Conservation (phyloP, 805 yeast genomes). For the Metschnikowia koreensis region DNA sequence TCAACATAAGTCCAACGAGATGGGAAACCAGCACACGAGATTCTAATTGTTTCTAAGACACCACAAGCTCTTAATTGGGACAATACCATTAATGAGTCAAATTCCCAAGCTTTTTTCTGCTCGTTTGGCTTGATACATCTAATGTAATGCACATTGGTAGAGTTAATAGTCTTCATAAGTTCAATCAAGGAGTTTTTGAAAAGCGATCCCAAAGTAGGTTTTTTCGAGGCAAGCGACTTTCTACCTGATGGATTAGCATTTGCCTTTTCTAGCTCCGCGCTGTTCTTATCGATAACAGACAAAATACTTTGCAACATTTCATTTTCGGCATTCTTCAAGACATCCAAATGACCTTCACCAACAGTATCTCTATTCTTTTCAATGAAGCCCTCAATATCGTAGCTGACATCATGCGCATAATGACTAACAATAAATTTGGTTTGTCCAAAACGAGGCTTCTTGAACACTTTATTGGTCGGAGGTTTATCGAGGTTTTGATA, state of each 20-base stretch:
- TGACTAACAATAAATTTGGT: slow-evolving; percentile 87
- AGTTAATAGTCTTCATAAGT: slow-evolving; percentile 86
- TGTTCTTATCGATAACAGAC: slow-evolving; percentile 58
- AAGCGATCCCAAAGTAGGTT: slow-evolving; percentile 93
- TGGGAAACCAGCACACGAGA: slow-evolving; percentile 98
- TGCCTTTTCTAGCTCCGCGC: slow-evolving; percentile 48
- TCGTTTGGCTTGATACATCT: slow-evolving; percentile 98
- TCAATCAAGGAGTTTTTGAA: slow-evolving; percentile 91
- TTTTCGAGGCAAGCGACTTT: slow-evolving; percentile 54
- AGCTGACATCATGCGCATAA: slow-evolving; percentile 91
- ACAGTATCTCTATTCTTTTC: slow-evolving; percentile 98
- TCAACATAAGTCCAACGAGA: slow-evolving; percentile 94
- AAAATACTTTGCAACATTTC: slow-evolving; percentile 64
- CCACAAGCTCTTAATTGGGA: slow-evolving; percentile 98
- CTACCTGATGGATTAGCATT: slow-evolving; percentile 27
- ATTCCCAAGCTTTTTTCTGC: slow-evolving; percentile 91
- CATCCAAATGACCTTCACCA: slow-evolving; percentile 91
- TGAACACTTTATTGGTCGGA: slow-evolving; percentile 73
- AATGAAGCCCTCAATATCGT: slow-evolving; percentile 90
- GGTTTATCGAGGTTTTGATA: slow-evolving; percentile 80
- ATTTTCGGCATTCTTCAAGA: slow-evolving; percentile 67
- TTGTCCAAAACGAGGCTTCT: slow-evolving; percentile 93
- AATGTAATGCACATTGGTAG: slow-evolving; percentile 94
- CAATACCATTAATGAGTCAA: slow-evolving; percentile 91
- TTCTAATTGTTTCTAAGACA: slow-evolving; percentile 93